Percentiles rank a stretch among this genome's conserved stretches.
These are phyloP conservation scores for Gossypium arboreum DNA, from an alignment of 345 rosid species.

Conservation along the genomic window DNA sequence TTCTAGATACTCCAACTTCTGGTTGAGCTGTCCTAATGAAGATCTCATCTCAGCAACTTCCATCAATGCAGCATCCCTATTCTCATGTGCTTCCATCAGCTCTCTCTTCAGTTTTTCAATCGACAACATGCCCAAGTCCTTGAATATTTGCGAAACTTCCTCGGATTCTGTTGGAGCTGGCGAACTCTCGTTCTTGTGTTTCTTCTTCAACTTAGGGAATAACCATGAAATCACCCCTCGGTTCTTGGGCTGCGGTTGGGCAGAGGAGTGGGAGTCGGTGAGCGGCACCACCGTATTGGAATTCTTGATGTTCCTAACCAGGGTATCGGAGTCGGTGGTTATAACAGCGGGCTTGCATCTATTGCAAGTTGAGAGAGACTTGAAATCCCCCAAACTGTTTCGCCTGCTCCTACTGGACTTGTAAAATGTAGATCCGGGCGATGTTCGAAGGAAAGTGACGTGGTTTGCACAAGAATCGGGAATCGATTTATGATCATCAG, in stretches of 20 bases:
- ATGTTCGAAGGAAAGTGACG: conserved; percentile 33
- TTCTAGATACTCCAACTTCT: conserved; percentile 82
- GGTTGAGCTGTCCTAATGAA: conserved; percentile 62
- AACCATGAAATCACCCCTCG: conserved; percentile 75
- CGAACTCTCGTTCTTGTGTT: conserved; percentile 57
- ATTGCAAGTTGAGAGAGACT: conserved; percentile 67
- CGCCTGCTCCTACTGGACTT: conserved; percentile 48
- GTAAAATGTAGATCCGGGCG: conserved; percentile 42
- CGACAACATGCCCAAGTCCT: conserved; percentile 54
- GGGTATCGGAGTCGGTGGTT: conserved; percentile 34
- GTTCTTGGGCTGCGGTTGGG: conserved; percentile 54
- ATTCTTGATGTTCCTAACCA: conserved; percentile 37
- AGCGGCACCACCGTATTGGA: conserved; percentile 74
- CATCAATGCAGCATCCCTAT: conserved; percentile 62
- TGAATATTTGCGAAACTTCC: conserved; percentile 61
- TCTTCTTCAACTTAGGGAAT: conserved; percentile 73
- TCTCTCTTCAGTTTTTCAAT: conserved; percentile 68
- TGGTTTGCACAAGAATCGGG: conserved; percentile 42
- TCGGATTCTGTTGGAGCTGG: conserved; percentile 73
- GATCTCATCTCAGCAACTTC: conserved; percentile 80
- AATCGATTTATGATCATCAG: conserved; percentile 52
- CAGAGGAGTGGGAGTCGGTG: conserved; percentile 59
- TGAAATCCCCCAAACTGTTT: conserved; percentile 56
- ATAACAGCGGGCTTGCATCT: conserved; percentile 54
- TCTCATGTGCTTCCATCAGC: conserved; percentile 69